Percentiles rank a stretch among this genome's conserved stretches.
phyloP scores from a whole-genome alignment of 345 rosid species.

The Clarkia xantiana region DNA sequence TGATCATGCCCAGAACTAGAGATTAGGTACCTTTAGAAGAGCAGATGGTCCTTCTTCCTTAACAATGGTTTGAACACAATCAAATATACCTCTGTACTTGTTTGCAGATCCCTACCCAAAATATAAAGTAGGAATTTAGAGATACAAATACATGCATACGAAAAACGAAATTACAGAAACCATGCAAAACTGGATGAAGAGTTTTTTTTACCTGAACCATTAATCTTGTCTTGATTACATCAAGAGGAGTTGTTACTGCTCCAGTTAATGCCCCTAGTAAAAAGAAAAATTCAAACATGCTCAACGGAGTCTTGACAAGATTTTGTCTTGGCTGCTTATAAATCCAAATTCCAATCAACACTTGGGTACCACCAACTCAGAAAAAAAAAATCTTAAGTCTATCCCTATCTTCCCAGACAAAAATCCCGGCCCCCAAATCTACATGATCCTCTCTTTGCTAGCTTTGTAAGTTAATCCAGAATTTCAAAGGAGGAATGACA shows the following conservation, averaged over 20 bases:
- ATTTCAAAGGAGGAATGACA: too few relatives aligned
- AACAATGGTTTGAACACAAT: conserved; percentile 72
- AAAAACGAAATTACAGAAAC: not conserved
- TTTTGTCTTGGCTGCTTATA: too few relatives aligned
- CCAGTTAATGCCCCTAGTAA: conserved; percentile 81
- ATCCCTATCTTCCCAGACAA: too few relatives aligned
- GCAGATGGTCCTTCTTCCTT: conserved; percentile 85
- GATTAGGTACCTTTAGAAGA: conserved; percentile 55
- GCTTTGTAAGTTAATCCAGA: not conserved
- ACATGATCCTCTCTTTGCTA: not conserved
- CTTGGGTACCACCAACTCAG: too few relatives aligned
- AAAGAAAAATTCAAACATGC: too few relatives aligned
- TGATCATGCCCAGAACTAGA: too few relatives aligned
- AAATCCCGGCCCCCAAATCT: too few relatives aligned
- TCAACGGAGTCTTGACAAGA: too few relatives aligned
- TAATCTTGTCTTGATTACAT: conserved; percentile 89
- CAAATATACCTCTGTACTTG: conserved; percentile 67
- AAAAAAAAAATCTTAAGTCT: too few relatives aligned
- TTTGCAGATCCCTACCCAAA: conserved; percentile 54
- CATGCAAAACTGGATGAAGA: not conserved
- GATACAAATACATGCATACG: not conserved
- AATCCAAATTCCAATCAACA: too few relatives aligned
- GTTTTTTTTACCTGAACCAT: conserved; percentile 70
- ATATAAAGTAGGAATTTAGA: not conserved
- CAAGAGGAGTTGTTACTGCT: conserved; percentile 94